Evolutionary conservation across 1,284 basidiomycete genomes (phyloP), one percentile per base, ranked within the genome.

Genomic region (Trichosporon sp.): DNA sequence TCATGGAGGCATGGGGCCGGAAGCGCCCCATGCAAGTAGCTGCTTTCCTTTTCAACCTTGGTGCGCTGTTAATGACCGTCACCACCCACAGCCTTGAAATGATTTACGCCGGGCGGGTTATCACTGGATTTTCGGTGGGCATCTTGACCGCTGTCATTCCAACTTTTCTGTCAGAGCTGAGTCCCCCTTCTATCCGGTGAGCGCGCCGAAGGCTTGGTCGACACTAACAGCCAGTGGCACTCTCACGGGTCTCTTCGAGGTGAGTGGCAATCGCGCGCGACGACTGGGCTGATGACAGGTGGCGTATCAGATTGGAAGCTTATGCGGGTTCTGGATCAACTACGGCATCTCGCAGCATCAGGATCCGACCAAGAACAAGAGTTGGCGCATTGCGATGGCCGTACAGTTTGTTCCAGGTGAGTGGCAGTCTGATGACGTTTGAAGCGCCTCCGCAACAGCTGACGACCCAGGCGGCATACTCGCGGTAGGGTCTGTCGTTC

Each of bases 371-470:
- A 78, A 77, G 4, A 54, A 68, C 32, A 67, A 37, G 21, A 69
- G 77, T 1, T 89, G 86, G 86, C 76, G 85, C 8, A 85, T 88
- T 70, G 86, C 87, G 1, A 85, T 88, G 73, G 86, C 85, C 1
- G 80, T 88, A 10, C 88, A 88, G 75, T 82, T 88, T 56, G 84
- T 88, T 76, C 88, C 88, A 1, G 87, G 46, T 48, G 4, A 48
- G 46, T 48, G 46, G 43, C 14, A 48, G 85, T 12, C 46, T 43
- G 4, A 48, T 19, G n/a, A 12, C 14, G 46, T n/a, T 12, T 19
- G 46, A n/a, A 16, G 35, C 8, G 35, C 35, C 35, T 37, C 8
- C 46, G 46, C n/a, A n/a, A n/a, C 8, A 51, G 48, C 48, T 51
- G 19, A 51, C 48, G 19, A 19, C 1, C 11, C 10, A 51, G 48